phyloP scores from a whole-genome alignment of 208 protist species.

The Phytomonas serpens region DNA sequence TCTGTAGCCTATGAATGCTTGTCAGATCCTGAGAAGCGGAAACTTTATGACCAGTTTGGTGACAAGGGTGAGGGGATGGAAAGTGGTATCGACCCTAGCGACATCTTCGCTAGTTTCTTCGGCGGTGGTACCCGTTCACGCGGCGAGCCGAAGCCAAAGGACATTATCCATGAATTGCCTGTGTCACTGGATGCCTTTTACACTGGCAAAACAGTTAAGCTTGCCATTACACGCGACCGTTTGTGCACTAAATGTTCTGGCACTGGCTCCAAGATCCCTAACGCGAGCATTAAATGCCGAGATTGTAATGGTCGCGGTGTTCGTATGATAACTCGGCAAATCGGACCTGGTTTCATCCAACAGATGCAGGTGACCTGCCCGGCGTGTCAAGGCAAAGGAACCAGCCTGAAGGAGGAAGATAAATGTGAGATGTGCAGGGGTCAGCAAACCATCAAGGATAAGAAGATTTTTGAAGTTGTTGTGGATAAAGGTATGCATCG shows the following conservation, averaged over 20 bases:
- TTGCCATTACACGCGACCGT: slow-evolving; percentile 90
- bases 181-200: slow-evolving; percentile 97
- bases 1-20: slow-evolving; percentile 97
- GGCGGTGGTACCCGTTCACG: slow-evolving; percentile 74
- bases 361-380: slow-evolving; percentile 94
- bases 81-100: slow-evolving; percentile 76
- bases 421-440: slow-evolving; percentile 93
- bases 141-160: slow-evolving; percentile 93
- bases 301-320: slow-evolving; percentile 93
- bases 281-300: slow-evolving; percentile 78
- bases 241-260: slow-evolving; percentile 86
- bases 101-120: slow-evolving; percentile 90
- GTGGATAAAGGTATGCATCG: slow-evolving; percentile 96
- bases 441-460: slow-evolving; percentile 92
- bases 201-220: slow-evolving; percentile 95
- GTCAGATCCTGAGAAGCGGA: slow-evolving; percentile 94
- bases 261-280: slow-evolving; percentile 67
- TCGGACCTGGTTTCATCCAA: slow-evolving; percentile 96
- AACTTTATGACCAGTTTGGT: slow-evolving; percentile 97
- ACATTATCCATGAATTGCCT: slow-evolving; percentile 91
- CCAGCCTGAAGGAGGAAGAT: slow-evolving; percentile 88
- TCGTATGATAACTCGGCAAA: slow-evolving; percentile 87
- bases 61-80: slow-evolving; percentile 95
- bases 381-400: slow-evolving; percentile 91
- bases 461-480: slow-evolving; percentile 96